Base-by-base conservation (phyloP, 2,329 filamentous ascomycete species). In the Alternaria burnsii region DNA sequence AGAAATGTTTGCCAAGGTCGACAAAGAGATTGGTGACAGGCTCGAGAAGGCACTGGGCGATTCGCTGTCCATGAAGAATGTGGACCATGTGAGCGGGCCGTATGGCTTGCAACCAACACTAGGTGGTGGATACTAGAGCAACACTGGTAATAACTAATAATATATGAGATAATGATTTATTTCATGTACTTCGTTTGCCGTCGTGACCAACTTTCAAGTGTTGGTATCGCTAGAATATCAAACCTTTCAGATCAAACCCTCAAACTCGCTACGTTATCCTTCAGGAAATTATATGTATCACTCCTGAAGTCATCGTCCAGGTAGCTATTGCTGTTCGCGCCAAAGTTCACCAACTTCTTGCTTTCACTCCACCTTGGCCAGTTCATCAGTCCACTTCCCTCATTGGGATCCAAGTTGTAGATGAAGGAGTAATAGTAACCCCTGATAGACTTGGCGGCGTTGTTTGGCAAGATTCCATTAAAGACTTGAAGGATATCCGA, bases 381-480 rank as follows among this genome's bases (percentile, higher is more conserved):
- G 0, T 82, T 74, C 71, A 66, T 80, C 65, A 61, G 80, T 4
- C 67, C 63, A 9, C 78, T 79, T 1, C 78, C 86, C 22, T 81
- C 77, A 69, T 94, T 94, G 1, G 91, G 91, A 72, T 94, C 87
- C 43, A 89, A 77, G 43, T 88, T 86, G 74, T 92, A 85, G 7
- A 93, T 70, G 71, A 94, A 94, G 52, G 86, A 88, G 69, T 89
- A 82, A 71, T 93, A 94, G 76, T 93, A 94, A 1, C 84, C 85
- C 58, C 89, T 85, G 44, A 88, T 87, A 10, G 86, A 83, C 5
- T 71, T 75, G 28, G 85, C 85, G 2, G 89, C 88, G 58, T 89
- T 86, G 72, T 91, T 88, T 12, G 87, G 84, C 50, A 85, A 71
- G 12, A 90, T 76, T 0, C 89, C 89, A 59, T 86, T 88, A 64